These are phyloP conservation scores for Elaphomyces granulatus DNA, from an alignment of 495 filamentous ascomycete species.

Conservation along the genomic window DNA sequence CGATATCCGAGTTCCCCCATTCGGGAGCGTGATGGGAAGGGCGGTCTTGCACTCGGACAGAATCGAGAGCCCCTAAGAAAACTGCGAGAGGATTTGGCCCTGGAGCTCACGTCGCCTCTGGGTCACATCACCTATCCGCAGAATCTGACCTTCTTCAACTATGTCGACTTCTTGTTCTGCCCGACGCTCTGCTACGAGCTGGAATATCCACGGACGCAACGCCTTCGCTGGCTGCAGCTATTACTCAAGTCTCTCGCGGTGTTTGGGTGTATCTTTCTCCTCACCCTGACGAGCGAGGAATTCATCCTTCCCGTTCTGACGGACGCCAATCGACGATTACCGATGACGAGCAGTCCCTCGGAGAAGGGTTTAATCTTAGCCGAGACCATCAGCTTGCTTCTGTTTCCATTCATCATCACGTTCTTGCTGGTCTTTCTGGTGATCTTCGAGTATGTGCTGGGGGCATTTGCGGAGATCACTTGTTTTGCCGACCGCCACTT, in stretches of 20 bases:
- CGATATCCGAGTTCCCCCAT: constrained; percentile 54
- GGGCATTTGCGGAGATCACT: constrained; percentile 87
- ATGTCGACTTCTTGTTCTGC: constrained; percentile 75
- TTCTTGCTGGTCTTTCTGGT: constrained; percentile 92
- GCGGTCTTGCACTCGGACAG: constrained; percentile 16
- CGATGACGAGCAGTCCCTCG: constrained; percentile 36
- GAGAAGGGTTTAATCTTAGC: constrained; percentile 69
- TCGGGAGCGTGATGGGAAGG: constrained; percentile 20
- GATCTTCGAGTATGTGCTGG: constrained; percentile 93
- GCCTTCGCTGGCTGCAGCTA: constrained; percentile 67
- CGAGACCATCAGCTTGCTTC: constrained; percentile 83
- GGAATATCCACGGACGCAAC: constrained; percentile 73
- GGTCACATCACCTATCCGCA: constrained; percentile 81
- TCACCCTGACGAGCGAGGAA: constrained; percentile 84
- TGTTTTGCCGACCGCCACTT: constrained; percentile 91
- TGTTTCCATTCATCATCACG: constrained; percentile 96
- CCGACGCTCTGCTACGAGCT: constrained; percentile 96
- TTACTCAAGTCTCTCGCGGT: constrained; percentile 76
- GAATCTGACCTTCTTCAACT: constrained; percentile 74
- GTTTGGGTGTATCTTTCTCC: constrained; percentile 91
- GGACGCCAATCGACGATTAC: constrained; percentile 56
- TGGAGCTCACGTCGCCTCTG: constrained; percentile 77
- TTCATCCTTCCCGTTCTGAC: constrained; percentile 84
- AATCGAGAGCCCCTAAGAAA: constrained; percentile 37
- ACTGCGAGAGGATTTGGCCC: constrained; percentile 75